These are phyloP conservation scores for Vigna radiata DNA, from an alignment of 306 rosid species.

Conservation along the genomic window DNA sequence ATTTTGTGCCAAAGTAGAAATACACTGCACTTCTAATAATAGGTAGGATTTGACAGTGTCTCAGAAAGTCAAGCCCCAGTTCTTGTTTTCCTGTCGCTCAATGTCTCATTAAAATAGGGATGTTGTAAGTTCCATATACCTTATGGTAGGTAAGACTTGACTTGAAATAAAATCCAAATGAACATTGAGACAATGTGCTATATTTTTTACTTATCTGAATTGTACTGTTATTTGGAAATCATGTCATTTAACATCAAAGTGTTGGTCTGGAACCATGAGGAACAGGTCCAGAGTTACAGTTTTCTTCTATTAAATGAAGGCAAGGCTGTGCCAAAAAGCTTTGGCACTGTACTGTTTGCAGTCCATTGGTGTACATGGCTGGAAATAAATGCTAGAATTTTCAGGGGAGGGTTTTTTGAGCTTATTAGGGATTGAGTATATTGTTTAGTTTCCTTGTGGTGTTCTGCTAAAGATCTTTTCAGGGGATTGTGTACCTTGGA, in stretches of 20 bases:
- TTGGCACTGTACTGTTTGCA: neutral
- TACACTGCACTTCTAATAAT: neutral
- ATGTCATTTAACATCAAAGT: no score
- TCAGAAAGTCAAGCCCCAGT: neutral
- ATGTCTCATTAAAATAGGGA: neutral
- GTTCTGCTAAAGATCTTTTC: neutral
- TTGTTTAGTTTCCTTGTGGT: neutral
- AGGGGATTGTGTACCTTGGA: neutral
- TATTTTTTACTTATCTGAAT: no score
- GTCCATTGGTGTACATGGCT: neutral
- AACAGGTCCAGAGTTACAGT: neutral
- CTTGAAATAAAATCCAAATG: no score
- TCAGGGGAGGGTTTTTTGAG: neutral
- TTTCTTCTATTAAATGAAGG: neutral
- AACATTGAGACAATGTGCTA: no score
- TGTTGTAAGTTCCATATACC: no score
- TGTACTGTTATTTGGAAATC: no score
- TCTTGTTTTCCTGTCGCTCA: conserved; percentile 18
- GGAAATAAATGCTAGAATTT: conserved; percentile 2
- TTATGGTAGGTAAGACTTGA: no score
- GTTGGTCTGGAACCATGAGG: conserved; percentile 30
- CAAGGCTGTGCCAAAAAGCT: neutral
- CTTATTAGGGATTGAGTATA: neutral
- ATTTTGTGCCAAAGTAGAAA: neutral
- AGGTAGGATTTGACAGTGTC: neutral